A percentile compares a stretch with the other conserved stretches of the same genome.
Conservation (phyloP, 257 asterid genomes). For the Solanum etuberosum region DNA sequence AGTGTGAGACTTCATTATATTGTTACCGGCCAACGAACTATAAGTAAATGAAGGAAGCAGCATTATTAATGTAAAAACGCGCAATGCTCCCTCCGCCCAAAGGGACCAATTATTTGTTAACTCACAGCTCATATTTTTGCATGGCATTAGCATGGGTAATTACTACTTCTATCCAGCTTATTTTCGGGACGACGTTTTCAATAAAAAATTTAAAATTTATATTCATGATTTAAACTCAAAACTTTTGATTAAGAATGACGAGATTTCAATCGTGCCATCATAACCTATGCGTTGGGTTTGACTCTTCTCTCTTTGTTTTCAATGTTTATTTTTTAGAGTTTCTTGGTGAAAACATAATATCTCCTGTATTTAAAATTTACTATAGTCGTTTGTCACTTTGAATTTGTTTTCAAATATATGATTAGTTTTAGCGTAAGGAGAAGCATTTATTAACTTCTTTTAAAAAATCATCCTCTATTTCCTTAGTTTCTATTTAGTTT, state of each 20-base stretch:
- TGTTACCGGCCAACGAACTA: neutral
- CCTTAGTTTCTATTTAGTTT: too few relatives aligned
- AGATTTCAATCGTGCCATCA: neutral
- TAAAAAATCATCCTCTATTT: too few relatives aligned
- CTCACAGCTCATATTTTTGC: neutral
- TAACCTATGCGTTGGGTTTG: neutral
- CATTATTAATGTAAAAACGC: neutral
- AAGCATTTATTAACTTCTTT: neutral
- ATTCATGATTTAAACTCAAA: accelerated
- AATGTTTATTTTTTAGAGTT: too few relatives aligned
- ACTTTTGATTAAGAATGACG: neutral
- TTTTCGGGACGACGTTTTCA: too few relatives aligned
- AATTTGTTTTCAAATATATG: too few relatives aligned
- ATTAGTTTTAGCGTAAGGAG: neutral
- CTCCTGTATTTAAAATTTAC: too few relatives aligned
- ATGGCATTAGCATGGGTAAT: neutral
- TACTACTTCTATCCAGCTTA: neutral
- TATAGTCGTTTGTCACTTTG: too few relatives aligned
- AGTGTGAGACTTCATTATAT: neutral
- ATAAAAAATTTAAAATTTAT: accelerated
- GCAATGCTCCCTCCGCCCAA: neutral
- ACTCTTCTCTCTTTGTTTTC: neutral
- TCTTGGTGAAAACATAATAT: too few relatives aligned
- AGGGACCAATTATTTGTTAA: neutral
- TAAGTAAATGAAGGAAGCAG: neutral